A percentile compares a stretch with the other conserved stretches of the same genome.
Conservation (phyloP, 192 early-diverging fungal species). For the Podila horticola region DNA sequence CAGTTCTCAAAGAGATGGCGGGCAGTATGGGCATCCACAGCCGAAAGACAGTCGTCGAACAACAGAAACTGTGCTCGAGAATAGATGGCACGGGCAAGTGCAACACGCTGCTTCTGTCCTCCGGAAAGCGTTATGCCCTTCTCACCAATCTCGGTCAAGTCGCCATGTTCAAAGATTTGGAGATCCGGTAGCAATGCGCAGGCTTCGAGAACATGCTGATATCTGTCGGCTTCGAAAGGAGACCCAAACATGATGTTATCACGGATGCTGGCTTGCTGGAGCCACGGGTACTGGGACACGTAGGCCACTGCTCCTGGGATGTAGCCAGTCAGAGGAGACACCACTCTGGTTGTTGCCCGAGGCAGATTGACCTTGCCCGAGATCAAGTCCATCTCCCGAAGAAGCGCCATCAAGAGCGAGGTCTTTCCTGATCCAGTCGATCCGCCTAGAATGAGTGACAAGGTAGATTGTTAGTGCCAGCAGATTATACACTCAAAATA, state of each 20-base stretch:
- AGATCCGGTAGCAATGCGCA: constrained; percentile 74
- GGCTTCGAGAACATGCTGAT: constrained; percentile 61
- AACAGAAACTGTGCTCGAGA: constrained; percentile 71
- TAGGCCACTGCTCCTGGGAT: constrained; percentile 75
- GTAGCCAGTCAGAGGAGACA: constrained; percentile 28
- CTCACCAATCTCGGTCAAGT: constrained; percentile 79
- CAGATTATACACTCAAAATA: too few species aligned
- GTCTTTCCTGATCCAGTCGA: constrained; percentile 91
- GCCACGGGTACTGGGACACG: constrained; percentile 76
- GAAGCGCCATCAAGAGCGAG: constrained; percentile 78
- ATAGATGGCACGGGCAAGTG: constrained; percentile 90
- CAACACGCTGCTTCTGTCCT: constrained; percentile 89
- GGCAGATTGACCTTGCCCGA: constrained; percentile 55
- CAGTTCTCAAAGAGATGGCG: constrained; percentile 82
- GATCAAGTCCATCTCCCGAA: constrained; percentile 66
- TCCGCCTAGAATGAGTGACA: constrained; percentile 57
- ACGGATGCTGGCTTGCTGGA: constrained; percentile 70
- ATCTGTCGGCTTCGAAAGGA: constrained; percentile 59
- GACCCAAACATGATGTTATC: constrained; percentile 81
- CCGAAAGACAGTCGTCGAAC: constrained; percentile 90
- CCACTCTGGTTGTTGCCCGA: constrained; percentile 20
- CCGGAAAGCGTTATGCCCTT: constrained; percentile 89
- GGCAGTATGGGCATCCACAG: constrained; percentile 86
- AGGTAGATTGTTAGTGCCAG: neutral
- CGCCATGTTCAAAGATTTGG: constrained; percentile 61